Conservation (phyloP, 257 asterid species). For the Forsythia viridissima region DNA sequence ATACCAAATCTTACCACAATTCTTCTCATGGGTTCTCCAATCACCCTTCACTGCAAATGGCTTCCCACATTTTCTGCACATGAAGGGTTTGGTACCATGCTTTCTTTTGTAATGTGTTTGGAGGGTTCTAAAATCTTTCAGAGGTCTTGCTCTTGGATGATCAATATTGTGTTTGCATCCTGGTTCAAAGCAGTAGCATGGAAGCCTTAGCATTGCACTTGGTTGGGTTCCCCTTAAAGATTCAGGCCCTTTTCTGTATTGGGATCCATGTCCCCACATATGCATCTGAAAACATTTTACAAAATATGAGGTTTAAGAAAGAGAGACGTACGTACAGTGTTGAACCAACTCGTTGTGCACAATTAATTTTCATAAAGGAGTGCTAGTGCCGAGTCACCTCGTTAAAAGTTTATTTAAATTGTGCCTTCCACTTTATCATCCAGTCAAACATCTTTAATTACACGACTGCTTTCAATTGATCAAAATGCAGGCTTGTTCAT, state of each 20-base stretch:
- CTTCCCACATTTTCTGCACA: constrained; percentile 67
- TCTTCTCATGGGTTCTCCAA: constrained; percentile 91
- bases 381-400: too few relatives aligned
- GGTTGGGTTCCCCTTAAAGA: constrained; percentile 72
- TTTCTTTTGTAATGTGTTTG: constrained; percentile 91
- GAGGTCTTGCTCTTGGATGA: constrained; percentile 63
- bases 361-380: too few relatives aligned
- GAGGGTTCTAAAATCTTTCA: constrained; percentile 81
- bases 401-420: background rate
- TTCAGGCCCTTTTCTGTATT: constrained; percentile 81
- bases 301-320: background rate
- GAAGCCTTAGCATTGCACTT: constrained; percentile 71
- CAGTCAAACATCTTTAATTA: too few relatives aligned
- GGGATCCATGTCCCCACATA: constrained; percentile 96
- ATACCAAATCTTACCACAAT: constrained; percentile 85
- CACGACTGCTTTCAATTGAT: background rate
- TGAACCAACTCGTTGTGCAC: too few relatives aligned
- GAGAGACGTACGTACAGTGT: too few relatives aligned
- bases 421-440: background rate
- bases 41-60: constrained; percentile 87
- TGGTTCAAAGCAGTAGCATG: constrained; percentile 75
- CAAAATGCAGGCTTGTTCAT: background rate
- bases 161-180: constrained; percentile 80
- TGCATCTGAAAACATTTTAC: constrained; percentile 55
- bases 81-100: constrained; percentile 76